A percentile compares a stretch with the other conserved stretches of the same genome.
Conservation (phyloP, 192 early-diverging fungal species). For the Coemansia sp. region DNA sequence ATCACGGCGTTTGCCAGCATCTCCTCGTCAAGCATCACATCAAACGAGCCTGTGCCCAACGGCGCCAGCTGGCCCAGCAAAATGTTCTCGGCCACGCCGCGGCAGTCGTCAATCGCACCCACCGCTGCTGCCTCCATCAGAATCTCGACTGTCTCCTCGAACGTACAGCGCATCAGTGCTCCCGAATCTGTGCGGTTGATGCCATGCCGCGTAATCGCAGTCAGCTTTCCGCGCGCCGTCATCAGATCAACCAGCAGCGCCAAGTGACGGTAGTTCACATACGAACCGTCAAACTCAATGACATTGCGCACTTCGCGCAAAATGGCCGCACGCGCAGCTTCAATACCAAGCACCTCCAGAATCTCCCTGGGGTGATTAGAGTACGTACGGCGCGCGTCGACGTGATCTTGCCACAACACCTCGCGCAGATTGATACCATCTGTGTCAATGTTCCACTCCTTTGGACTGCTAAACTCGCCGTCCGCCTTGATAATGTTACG, state of each 20-base stretch:
- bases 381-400: conserved; percentile 76
- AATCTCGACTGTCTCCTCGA: conserved; percentile 99
- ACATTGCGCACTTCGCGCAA: conserved; percentile 88
- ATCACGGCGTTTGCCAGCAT: too few species aligned
- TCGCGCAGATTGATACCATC: conserved; percentile 89
- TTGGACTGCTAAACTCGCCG: conserved; percentile 63
- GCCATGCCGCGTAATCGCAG: conserved; percentile 97
- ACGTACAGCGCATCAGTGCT: conserved; percentile 91
- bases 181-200: conserved; percentile 96
- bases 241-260: conserved; percentile 94
- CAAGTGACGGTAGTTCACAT: conserved; percentile 98
- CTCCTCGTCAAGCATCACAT: conserved; percentile 90
- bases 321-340: conserved; percentile 88
- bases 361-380: conserved; percentile 95
- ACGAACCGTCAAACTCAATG: conserved; percentile 93
- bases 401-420: conserved; percentile 80
- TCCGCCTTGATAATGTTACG: conserved; percentile 47
- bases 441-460: conserved; percentile 84
- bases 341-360: conserved; percentile 89
- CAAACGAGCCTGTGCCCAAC: conserved; percentile 91
- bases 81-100: conserved; percentile 96
- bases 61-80: conserved; percentile 97
- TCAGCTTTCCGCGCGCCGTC: conserved; percentile 88
- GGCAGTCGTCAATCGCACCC: conserved; percentile 91
- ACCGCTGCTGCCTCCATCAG: conserved; percentile 91